Evolutionary conservation across 768 basidiomycete genomes (phyloP), one percentile per base, ranked within the genome.

Genomic region (Candolleomyces eurysporus): DNA sequence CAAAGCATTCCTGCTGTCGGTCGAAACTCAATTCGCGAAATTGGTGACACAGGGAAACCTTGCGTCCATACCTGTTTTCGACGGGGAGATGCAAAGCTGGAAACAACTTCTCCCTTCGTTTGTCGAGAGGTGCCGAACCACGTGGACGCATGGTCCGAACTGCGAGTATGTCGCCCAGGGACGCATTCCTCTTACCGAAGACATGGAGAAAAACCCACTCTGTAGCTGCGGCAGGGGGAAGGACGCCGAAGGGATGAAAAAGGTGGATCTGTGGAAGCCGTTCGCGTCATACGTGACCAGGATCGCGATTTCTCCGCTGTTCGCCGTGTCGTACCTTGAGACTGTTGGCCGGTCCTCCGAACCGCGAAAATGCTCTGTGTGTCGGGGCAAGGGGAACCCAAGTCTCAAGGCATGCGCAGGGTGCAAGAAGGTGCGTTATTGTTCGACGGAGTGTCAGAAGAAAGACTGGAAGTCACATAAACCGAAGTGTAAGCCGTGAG

Each of bases 201-300:
- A 79, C 36, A 70, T 76, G 16, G 72, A 72, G 2, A 68, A 70
- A 39, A 66, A 66, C 10, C 83, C 84, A 0, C 68, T 86, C 21
- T 88, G 87, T 62, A 74, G 73, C 2, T 88, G 86, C 52, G 85
- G 85, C 1, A 68, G 69, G 40, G 84, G 84, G 3, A 75, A 84
- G 49, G 77, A 80, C 52, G 69, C 79, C 5, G 78, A 72, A 2
- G 68, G 64, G 0, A 77, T 86, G 61, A 64, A 64, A 0, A 70
- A 65, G 14, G 62, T 68, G 0, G 48, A 64, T 13, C 62, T 65
- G 10, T 86, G 82, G 81, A 69, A 71, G 61, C 39, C 57, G 1
- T 66, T 86, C 13, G 76, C 76, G 1, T 76, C 76, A 7, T 79
- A 78, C 56, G 78, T 74, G 14, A 84, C 82, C 1, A 73, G 85